A percentile compares a stretch with the other conserved stretches of the same genome.
Evolutionary conservation across 139 green algal species (phyloP).

Genomic region (Volvox africanus): DNA sequence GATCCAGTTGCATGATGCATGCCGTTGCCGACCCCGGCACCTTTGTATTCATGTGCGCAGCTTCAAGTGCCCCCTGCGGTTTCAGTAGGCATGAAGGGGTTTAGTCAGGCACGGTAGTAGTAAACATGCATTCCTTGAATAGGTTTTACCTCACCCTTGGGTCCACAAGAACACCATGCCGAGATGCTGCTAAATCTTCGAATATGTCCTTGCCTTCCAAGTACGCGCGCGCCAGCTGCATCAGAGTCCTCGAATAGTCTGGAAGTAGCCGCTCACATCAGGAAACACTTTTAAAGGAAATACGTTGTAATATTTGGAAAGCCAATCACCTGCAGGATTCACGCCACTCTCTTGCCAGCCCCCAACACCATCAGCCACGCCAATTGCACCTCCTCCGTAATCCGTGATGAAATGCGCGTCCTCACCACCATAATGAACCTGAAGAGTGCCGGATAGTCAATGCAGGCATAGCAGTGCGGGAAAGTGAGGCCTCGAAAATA

Average conservation of each 20-base stretch:
- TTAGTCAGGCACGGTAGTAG: too few species aligned
- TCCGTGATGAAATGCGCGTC: slow-evolving; percentile 88
- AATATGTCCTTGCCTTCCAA: slow-evolving; percentile 71
- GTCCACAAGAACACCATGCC: slow-evolving; percentile 37
- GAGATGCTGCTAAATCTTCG: neutral
- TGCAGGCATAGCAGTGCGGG: too few species aligned
- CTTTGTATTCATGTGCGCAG: slow-evolving; percentile 74
- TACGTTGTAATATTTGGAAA: too few species aligned
- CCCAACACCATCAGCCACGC: slow-evolving; percentile 93
- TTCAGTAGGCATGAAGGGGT: neutral
- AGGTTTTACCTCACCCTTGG: slow-evolving; percentile 7
- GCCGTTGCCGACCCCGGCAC: slow-evolving; percentile 80
- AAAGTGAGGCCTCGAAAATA: too few species aligned
- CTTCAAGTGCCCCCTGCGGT: slow-evolving; percentile 61
- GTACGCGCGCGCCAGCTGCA: slow-evolving; percentile 75
- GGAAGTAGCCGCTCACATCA: slow-evolving; percentile 2
- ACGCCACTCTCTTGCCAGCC: slow-evolving; percentile 89
- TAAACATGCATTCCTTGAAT: neutral
- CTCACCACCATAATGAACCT: slow-evolving; percentile 85
- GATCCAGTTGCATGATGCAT: slow-evolving; percentile 76
- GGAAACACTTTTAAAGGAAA: too few species aligned
- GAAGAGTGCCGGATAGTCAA: neutral
- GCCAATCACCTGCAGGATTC: slow-evolving; percentile 77
- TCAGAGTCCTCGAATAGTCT: slow-evolving; percentile 87
- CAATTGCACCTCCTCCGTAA: slow-evolving; percentile 68